Base-by-base conservation (phyloP, 441 rosid species). In the Eutrema salsugineum region DNA sequence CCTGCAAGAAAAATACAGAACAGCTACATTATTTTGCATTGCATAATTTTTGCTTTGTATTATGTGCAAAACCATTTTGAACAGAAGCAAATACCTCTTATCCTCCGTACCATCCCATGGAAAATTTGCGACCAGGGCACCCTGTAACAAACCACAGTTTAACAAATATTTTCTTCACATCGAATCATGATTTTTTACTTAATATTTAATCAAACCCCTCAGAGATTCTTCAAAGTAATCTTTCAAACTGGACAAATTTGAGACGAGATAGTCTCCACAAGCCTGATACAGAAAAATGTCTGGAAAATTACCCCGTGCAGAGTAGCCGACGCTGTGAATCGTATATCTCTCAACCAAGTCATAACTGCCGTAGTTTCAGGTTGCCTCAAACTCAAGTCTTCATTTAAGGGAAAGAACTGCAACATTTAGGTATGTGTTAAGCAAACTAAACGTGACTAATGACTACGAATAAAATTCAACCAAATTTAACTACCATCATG, bases 71-170 rank as follows among this genome's bases (percentile, higher is more conserved):
- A 46, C 7, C 22, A 62, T 16, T 8, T 48, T 22, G 20, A 59
- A 51, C 6, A 65, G 63, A 59, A 71, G 72, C 53, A 70, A 68
- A 57, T 81, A 94, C 99, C 96, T 82, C 80, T 64, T 83, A 78
- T 94, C 90, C 77, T 66, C 79, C 3, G 94, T 90, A 56, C 96
- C 98, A 83, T 94, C 99, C 99, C 99, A 94, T 27, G 99, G 99
- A 83, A 90, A 89, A 81, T 94, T 94, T 78, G 98, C 99, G 47
- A 94, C 98, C 50, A 94, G 90, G 19, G 99, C 98, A 72, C 99
- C 99, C 99, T 94, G 87, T 54, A 20, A 61, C 61, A 15, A 40
- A 54, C 47, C 16, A 11, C 2, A 9, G 33, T 54, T 62, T 28
- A 43, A 35, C 40, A 51, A 12, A 30, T n/a, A 58, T 15, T 17